Base-by-base conservation (phyloP, 2,329 filamentous ascomycete genomes). In the Rhytidhysteron rufulum region DNA sequence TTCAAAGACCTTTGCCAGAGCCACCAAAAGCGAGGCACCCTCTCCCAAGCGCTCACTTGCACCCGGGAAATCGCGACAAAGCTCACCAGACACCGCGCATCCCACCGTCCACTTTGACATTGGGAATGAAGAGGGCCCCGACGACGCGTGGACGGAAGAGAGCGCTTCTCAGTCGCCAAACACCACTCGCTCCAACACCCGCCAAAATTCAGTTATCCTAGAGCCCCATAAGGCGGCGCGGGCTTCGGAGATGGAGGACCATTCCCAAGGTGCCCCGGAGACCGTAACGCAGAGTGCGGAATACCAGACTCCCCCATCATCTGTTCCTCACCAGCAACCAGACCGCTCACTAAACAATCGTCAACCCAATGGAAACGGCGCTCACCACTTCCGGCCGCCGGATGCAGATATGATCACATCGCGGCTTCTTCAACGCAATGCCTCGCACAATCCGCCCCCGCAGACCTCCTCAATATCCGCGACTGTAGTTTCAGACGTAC, bases 351-450 rank as follows among this genome's bases (percentile, higher is more conserved):
- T 48, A 37, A 43, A 34, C 18, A 37, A 49, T 19, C 50, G 49
- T 16, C 50, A 53, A 16, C 42, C 55, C 10, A 66, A 61, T 46
- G 60, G 59, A 15, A 49, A 55, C 31, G 56, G 48, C 43, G 54
- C 61, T 21, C 55, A 62, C 37, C 57, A 65, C 39, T 61, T 62
- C 22, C 50, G 61, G 24, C 60, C 61, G 18, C 63, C 66, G 25
- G 81, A 83, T 54, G 82, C 80, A 44, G 78, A 82, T 51, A 79
- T 83, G 45, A 75, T 86, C 37, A 86, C 83, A 5, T 82, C 82
- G 21, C 75, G 82, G 43, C 65, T 87, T 27, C 71, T 88, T 2
- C 78, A 84, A 55, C 76, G 83, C 49, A 79, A 73, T 8, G 75
- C 80, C 1, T 81, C 80, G 4, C 73, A 80, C 45, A 73, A 77